These are phyloP conservation scores for Boletus vinaceobasis DNA, from an alignment of 768 basidiomycete genomes.

Conservation along the genomic window DNA sequence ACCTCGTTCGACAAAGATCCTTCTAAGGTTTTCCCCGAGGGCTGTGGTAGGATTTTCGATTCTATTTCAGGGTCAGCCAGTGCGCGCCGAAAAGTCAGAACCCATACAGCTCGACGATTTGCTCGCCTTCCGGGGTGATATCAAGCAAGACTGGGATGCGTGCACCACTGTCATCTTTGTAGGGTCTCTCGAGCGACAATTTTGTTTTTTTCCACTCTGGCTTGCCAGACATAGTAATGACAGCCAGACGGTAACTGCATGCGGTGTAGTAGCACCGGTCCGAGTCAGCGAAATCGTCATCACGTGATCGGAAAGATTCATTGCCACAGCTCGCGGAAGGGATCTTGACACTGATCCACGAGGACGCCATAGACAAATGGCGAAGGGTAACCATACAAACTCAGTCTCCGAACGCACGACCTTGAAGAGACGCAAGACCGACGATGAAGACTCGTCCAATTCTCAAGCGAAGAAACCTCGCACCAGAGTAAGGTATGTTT, in stretches of 20 bases:
- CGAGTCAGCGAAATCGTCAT: not conserved
- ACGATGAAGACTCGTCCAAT: conserved; percentile 50
- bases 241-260: not conserved
- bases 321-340: conserved; percentile 1
- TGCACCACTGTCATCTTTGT: conserved; percentile 73
- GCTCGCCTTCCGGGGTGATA: conserved; percentile 65
- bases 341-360: conserved; percentile 33
- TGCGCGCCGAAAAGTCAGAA: conserved; percentile 2
- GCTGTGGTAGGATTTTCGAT: conserved; percentile 53
- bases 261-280: not conserved
- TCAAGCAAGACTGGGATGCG: conserved; percentile 62
- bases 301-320: conserved; percentile 27
- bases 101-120: conserved; percentile 69
- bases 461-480: conserved; percentile 58
- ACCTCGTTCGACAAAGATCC: conserved; percentile 74
- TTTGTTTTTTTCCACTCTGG: conserved; percentile 57
- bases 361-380: conserved; percentile 27
- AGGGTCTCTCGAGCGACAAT: conserved; percentile 73
- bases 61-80: conserved; percentile 33
- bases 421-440: conserved; percentile 60
- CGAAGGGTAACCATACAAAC: conserved; percentile 21
- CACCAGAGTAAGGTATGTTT: conserved; percentile 68
- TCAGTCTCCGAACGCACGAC: conserved; percentile 31
- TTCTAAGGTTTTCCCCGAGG: conserved; percentile 62
- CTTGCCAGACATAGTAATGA: conserved; percentile 23